Percentiles rank a stretch among this genome's conserved stretches.
Conservation (phyloP, 129 eudicot genomes). For the Helichrysum umbraculigerum region DNA sequence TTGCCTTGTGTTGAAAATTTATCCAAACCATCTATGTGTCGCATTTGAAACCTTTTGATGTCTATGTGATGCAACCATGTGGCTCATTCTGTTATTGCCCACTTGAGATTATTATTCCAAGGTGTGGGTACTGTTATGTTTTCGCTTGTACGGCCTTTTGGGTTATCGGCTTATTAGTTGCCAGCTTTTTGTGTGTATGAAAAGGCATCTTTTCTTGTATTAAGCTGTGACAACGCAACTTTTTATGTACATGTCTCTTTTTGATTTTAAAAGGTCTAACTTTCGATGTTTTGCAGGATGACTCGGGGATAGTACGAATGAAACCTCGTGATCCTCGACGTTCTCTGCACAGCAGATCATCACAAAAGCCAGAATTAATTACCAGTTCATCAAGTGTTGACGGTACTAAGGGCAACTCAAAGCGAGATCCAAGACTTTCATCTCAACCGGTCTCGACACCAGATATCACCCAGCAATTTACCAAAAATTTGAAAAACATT, state of each 20-base stretch:
- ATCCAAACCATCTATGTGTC: background rate
- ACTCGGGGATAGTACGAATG: conserved; percentile 69
- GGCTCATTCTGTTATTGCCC: conserved; percentile 9
- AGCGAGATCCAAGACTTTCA: conserved; percentile 50
- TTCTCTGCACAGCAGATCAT: conserved; percentile 52
- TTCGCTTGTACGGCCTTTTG: background rate
- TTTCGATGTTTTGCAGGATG: conserved; percentile 59
- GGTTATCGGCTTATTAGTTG: background rate
- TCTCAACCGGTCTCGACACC: conserved; percentile 46
- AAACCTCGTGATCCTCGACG: conserved; percentile 99
- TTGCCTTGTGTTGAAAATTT: too few species aligned
- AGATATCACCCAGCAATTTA: conserved; percentile 72
- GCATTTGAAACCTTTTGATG: background rate
- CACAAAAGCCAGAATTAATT: conserved; percentile 39
- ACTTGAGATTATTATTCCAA: background rate
- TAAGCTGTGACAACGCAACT: background rate
- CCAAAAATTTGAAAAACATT: conserved; percentile 77
- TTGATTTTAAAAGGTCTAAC: conserved; percentile 7
- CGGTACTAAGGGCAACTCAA: conserved; percentile 35
- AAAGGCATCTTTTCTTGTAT: background rate
- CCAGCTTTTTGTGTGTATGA: background rate
- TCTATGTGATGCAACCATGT: background rate
- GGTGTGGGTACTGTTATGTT: background rate
- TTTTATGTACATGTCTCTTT: background rate
- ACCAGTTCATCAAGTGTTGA: conserved; percentile 33